Base-by-base conservation (phyloP, 2,329 filamentous ascomycete species). In the Chalaropsis thielavioides region DNA sequence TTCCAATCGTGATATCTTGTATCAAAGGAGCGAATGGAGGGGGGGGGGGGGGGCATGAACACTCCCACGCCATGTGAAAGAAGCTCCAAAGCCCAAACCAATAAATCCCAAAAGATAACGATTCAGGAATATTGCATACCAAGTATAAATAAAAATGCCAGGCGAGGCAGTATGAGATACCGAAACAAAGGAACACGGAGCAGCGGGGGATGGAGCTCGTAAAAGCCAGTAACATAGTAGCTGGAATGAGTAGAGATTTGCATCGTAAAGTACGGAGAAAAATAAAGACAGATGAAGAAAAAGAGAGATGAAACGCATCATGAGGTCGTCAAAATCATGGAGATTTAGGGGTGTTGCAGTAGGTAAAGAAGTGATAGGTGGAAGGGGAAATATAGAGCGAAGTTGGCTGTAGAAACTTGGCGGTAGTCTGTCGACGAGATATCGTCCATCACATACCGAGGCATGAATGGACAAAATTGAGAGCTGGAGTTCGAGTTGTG, bases 191-290 rank as follows among this genome's bases (percentile, higher is more conserved):
- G 22, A 15, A 24, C 27, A 46, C 43, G 46, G 56, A 17, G 65
- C 59, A 59, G 27, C 61, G 40, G 31, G 31, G 46, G 22, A 10
- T 51, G 40, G 24, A 65, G 59, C 35, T 40, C 10, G 62, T 60
- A 49, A 49, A 60, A n/a, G 60, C 15, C 60, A 24, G 44, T 10
- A 59, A 22, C 8, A 13, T 41, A 60, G 22, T 19, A 8, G 40
- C n/a, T 41, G 13, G 40, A 66, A 64, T 67, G 64, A 66, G 54
- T 24, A 54, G 62, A 64, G 46, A 67, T 40, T 58, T 49, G 24
- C 35, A 63, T 63, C 35, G 22, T 22, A 64, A 41, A 63, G 38
- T 43, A 58, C 31, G n/a, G 58, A 62, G 17, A 46, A 19, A 62
- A n/a, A 64, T 38, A 58, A 19, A 46, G 43, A 46, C 43, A 46